phyloP scores from a whole-genome alignment of 2,329 filamentous ascomycete genomes.

The Didymellaceae sp. region DNA sequence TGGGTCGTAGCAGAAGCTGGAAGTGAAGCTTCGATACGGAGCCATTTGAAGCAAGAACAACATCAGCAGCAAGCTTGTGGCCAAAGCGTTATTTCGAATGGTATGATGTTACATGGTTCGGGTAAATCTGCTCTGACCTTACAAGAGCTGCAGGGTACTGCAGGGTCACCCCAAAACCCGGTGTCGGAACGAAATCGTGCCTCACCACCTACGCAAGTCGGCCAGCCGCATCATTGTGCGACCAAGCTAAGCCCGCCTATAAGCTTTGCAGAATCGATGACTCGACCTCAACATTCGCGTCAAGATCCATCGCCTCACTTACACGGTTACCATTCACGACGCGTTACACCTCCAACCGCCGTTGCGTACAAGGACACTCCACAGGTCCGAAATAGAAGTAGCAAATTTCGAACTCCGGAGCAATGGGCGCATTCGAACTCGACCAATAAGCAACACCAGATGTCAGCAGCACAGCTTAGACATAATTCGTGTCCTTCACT shows the following conservation, averaged over 20 bases:
- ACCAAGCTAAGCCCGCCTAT: constrained; percentile 28
- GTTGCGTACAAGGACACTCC: background rate
- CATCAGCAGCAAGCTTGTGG: constrained; percentile 19
- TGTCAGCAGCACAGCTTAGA: constrained; percentile 12
- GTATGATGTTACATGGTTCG: constrained; percentile 7
- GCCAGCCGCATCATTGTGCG: constrained; percentile 31
- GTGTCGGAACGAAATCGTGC: constrained; percentile 28
- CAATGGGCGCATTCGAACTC: constrained; percentile 1
- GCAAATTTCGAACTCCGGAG: background rate
- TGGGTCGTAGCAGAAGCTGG: constrained; percentile 34
- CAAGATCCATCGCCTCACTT: constrained; percentile 11
- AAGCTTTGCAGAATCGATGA: constrained; percentile 6
- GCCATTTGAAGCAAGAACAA: constrained; percentile 19
- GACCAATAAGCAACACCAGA: constrained; percentile 5
- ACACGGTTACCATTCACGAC: constrained; percentile 12
- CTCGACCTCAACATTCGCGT: background rate
- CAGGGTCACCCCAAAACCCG: constrained; percentile 25
- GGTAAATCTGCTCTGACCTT: constrained; percentile 8
- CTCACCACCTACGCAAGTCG: constrained; percentile 24
- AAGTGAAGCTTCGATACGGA: constrained; percentile 3
- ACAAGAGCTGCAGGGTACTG: constrained; percentile 21
- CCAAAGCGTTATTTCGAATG: constrained; percentile 17
- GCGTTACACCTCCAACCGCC: background rate
- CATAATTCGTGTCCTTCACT: constrained; percentile 32
- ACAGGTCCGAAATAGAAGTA: background rate